Evolutionary conservation across 805 yeast genomes (phyloP), one percentile per base, ranked within the genome.

Genomic region (Hanseniaspora vineae): DNA sequence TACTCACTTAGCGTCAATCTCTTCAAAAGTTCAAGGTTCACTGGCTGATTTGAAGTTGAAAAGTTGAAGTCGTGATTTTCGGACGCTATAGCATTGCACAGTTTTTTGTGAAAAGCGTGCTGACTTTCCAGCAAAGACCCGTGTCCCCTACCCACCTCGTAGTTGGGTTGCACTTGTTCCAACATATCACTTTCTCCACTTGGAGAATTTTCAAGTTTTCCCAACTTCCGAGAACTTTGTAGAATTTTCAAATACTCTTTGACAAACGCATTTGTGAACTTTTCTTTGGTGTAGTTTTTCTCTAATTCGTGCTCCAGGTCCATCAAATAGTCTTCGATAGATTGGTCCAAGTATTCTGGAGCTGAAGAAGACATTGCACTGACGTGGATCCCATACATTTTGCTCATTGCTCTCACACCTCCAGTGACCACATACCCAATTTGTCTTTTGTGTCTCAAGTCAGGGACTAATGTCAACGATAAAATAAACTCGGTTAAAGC

Each of bases 401-500:
- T 67, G 47, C 78, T 65, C 31, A 76, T 59, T 0, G 73, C 54
- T 50, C 84, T 63, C 23, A 71, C 48, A 0, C 87, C 87, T 18
- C 80, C 75, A n/a, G 72, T 53, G 0, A 80, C 76, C 5, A 72
- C 68, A 56, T 83, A 83, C 0, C 86, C 89, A 47, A 83, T 59
- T 52, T 78, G 83, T 49, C 70, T 71, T 53, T 71, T 72, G 17
- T 69, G 70, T 51, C 89, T 62, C 15, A 82, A 59, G 44, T 74
- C 78, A 2, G 70, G 64, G 1, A 66, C 60, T 17, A 76, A 64
- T 1, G 70, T 61, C 8, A 66, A 52, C 0, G 76, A 66, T 53
- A 81, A 54, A n/a, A 74, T 45, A 56, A 67, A 74, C 1, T 76
- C 70, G 1, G 74, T 52, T 5, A 82, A 57, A 18, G 64, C 65